Percentiles rank a stretch among this genome's conserved stretches.
phyloP scores from a whole-genome alignment of 257 asterid species.

The Capsicum pubescens region DNA sequence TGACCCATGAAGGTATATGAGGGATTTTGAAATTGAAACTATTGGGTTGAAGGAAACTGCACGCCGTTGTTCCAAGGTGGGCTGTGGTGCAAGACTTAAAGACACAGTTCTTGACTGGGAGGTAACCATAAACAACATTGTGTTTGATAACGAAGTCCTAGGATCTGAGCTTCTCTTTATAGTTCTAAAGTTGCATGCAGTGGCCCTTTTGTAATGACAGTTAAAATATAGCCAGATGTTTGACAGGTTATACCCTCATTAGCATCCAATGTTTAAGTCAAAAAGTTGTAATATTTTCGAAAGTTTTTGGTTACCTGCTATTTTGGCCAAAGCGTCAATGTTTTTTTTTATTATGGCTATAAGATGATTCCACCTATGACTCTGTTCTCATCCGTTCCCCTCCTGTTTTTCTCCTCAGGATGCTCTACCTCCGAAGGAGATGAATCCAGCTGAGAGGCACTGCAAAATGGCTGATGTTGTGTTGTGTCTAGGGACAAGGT shows the following conservation, averaged over 20 bases:
- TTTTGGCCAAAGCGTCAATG: neutral
- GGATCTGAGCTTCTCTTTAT: constrained; percentile 22
- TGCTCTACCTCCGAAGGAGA: constrained; percentile 92
- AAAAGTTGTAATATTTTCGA: neutral
- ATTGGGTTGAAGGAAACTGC: constrained; percentile 88
- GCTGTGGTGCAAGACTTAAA: constrained; percentile 80
- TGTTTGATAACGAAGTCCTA: constrained; percentile 2
- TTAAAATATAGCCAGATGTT: neutral
- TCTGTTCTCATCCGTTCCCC: constrained; percentile 7
- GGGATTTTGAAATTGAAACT: constrained; percentile 96
- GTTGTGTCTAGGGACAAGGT: constrained; percentile 96
- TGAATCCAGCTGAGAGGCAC: constrained; percentile 86
- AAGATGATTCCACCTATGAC: constrained; percentile 10
- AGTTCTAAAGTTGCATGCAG: neutral
- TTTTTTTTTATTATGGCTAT: neutral
- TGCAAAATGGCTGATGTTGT: constrained; percentile 95
- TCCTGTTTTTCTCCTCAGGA: constrained; percentile 51
- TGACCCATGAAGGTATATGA: constrained; percentile 64
- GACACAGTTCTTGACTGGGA: constrained; percentile 99
- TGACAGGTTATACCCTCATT: neutral
- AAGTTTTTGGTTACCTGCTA: neutral
- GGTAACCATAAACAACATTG: constrained; percentile 47
- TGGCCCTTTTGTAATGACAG: neutral
- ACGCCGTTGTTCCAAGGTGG: constrained; percentile 70
- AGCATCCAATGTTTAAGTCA: constrained; percentile 2